Percentiles rank a stretch among this genome's conserved stretches.
Evolutionary conservation across 441 rosid genomes (phyloP).

Genomic region (Eruca vesicaria): DNA sequence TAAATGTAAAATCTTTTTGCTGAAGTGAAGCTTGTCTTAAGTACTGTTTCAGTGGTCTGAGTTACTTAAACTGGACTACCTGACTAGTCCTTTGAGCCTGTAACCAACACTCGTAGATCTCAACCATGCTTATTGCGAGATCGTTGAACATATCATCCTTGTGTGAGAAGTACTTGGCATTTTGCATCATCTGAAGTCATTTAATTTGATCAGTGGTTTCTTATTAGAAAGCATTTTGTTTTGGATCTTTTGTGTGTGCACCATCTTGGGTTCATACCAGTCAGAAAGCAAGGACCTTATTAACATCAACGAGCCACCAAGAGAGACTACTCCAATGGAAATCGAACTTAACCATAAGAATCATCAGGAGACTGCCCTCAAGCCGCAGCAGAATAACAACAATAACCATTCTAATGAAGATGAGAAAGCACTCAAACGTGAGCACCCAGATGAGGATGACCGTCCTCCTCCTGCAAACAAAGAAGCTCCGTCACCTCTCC

Average conservation of each 20-base stretch:
- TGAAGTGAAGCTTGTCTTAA: constrained; percentile 4
- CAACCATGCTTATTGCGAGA: not conserved
- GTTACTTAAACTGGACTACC: constrained; percentile 17
- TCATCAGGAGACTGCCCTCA: constrained; percentile 33
- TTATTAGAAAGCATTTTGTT: too few species aligned
- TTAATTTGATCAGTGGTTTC: not conserved
- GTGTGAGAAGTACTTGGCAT: not conserved
- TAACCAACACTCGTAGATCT: constrained; percentile 14
- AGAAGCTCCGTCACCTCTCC: constrained; percentile 67
- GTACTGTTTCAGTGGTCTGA: not conserved
- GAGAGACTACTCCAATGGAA: constrained; percentile 29
- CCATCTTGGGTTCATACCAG: constrained; percentile 12
- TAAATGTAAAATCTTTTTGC: not conserved
- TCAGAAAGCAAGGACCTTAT: constrained; percentile 31
- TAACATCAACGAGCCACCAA: constrained; percentile 40
- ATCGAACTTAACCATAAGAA: constrained; percentile 17
- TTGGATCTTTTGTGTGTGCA: not conserved
- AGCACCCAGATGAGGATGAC: constrained; percentile 37
- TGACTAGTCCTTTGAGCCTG: constrained; percentile 1
- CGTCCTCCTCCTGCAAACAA: constrained; percentile 48
- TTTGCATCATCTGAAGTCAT: not conserved
- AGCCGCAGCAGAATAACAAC: constrained; percentile 22
- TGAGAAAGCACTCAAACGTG: constrained; percentile 57
- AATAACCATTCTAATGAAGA: not conserved
- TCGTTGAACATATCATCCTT: not conserved